Evolutionary conservation across 163 green algal species (phyloP), one percentile per base, ranked within the genome.

Genomic region (Scenedesmus sp.): DNA sequence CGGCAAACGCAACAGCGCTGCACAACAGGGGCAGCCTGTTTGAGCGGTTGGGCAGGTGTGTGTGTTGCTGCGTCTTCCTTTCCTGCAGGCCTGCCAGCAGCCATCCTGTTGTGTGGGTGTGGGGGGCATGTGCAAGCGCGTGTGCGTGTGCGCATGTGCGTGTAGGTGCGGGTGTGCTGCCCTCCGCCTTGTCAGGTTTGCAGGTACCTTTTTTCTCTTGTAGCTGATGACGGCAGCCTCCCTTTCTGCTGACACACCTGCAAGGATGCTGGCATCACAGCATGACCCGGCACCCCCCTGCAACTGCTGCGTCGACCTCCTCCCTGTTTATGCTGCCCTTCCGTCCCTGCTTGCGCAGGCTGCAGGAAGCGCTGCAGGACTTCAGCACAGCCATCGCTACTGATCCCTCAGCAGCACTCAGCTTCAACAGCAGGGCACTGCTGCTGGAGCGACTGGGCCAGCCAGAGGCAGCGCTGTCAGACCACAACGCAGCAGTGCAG

Each of bases 11-110:
- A 5, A 97, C 95, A 3, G 97, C 96, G 1, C 94, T 95, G 49
- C 96, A 97, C 91, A 98, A 97, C 90, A 88, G 96, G 9, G 96
- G 94, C 53, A 91, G 81, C 37, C 88, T 98, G 84, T 94, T 95
- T 90, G 95, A 97, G 90, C 93, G 95, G 16, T 82, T 95, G 78
- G 94, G 96, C 73, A 94, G 87, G 94, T 95, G 72, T 24, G 86
- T 90, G 20, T 59, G 82, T 2, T 20, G 30, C 26, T 26, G 12
- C 13, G 30, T 3, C 26, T 37, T 40, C 2, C 22, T 22, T 83
- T 12, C 37, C 9, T 24, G 37, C 20, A 16, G 6, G 22, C 20
- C 2, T 35, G 37, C 24, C 42, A 40, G 37, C 20, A 59, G 12
- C 20, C 78, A n/a, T 20, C 12, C 37, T 46, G 43, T 22, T 40